Conservation (phyloP, 1,284 basidiomycete species). For the Microbotryomycetes sp. region DNA sequence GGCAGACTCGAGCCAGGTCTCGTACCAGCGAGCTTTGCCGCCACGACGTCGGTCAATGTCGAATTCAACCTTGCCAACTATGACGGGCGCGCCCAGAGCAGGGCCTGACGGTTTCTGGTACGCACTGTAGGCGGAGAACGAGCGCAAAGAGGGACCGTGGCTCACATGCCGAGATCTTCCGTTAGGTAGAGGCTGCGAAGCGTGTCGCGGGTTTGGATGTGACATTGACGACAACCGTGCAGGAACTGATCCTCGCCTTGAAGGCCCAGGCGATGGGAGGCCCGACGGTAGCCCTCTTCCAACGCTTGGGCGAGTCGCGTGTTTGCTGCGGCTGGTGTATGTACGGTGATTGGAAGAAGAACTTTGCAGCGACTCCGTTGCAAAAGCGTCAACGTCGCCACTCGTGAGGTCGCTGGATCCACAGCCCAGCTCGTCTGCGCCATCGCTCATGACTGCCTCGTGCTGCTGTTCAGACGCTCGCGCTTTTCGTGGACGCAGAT, state of each 20-base stretch:
- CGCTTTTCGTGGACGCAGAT: no score
- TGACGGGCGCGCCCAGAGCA: constrained; percentile 36
- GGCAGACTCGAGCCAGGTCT: constrained; percentile 52
- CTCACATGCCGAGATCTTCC: not conserved
- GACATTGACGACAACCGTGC: not conserved
- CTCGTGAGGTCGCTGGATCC: not conserved
- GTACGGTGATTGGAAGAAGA: no score
- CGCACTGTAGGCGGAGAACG: constrained; percentile 4
- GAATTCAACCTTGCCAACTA: constrained; percentile 80
- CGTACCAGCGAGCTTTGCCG: constrained; percentile 63
- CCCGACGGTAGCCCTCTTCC: not conserved
- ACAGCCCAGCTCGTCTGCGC: not conserved
- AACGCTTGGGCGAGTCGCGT: not conserved
- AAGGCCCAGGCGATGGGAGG: not conserved
- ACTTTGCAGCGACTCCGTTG: not conserved
- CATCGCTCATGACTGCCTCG: not conserved
- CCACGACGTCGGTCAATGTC: constrained; percentile 62
- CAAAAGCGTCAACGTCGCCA: not conserved
- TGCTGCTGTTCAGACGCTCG: constrained; percentile 16
- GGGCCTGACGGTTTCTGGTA: constrained; percentile 3
- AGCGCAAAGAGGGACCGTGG: not conserved
- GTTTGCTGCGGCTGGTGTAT: not conserved
- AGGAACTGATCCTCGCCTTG: not conserved
- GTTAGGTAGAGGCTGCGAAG: not conserved
- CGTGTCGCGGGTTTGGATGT: constrained; percentile 10